Evolutionary conservation across 2,329 filamentous ascomycete genomes (phyloP).

Genomic region (Aspergillus caelatus): DNA sequence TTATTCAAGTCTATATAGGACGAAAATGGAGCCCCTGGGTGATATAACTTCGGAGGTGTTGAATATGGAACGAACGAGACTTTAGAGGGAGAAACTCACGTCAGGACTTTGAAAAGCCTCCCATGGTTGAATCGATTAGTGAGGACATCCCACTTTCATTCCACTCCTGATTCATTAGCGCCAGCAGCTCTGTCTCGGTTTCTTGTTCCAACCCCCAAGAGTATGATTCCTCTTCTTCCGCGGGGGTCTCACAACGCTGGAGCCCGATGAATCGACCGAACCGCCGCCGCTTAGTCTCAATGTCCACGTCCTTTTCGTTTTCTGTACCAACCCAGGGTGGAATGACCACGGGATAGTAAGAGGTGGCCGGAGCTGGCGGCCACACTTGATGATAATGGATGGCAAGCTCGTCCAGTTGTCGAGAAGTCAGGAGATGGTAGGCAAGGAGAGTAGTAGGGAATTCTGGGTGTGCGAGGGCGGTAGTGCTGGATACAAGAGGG

Average conservation of each 20-base stretch:
- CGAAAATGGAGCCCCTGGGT: background rate
- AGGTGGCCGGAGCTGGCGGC: conserved; percentile 36
- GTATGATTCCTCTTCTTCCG: background rate
- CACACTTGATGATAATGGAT: conserved; percentile 46
- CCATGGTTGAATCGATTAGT: background rate
- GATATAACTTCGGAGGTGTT: background rate
- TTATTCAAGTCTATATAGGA: background rate
- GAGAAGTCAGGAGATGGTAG: conserved; percentile 45
- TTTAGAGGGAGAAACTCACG: background rate
- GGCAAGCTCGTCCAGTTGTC: conserved; percentile 46
- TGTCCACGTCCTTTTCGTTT: conserved; percentile 24
- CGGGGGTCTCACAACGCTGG: conserved; percentile 37
- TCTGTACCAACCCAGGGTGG: conserved; percentile 33
- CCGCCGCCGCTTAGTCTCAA: conserved; percentile 43
- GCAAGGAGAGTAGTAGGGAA: conserved; percentile 43
- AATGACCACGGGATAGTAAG: conserved; percentile 37
- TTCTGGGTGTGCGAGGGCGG: conserved; percentile 38
- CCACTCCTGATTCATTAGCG: conserved; percentile 34
- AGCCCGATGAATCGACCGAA: conserved; percentile 50
- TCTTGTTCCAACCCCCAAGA: conserved; percentile 7
- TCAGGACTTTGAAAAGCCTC: too few species aligned
- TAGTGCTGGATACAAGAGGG: conserved; percentile 42
- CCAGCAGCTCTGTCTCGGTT: conserved; percentile 21
- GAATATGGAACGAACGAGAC: background rate
- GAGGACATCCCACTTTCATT: conserved; percentile 11